Evolutionary conservation across 2,329 filamentous ascomycete species (phyloP).

Genomic region (Drechslerella dactyloides): DNA sequence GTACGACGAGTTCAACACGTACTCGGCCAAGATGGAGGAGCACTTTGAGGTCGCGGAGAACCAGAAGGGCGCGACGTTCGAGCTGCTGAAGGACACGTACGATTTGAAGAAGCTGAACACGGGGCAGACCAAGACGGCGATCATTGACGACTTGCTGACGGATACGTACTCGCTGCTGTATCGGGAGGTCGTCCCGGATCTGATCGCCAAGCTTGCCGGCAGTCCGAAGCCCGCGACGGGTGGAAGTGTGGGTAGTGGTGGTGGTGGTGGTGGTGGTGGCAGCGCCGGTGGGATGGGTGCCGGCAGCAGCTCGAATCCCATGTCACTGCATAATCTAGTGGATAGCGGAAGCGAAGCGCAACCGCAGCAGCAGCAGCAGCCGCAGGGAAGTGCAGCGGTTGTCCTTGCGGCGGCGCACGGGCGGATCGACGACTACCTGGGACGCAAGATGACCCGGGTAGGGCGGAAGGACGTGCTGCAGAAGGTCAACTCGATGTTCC

Average conservation of each 20-base stretch:
- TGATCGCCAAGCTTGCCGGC: slow-evolving; percentile 59
- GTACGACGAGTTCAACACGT: slow-evolving; percentile 69
- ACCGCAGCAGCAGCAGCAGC: background rate
- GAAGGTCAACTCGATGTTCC: slow-evolving; percentile 51
- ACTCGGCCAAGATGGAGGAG: slow-evolving; percentile 66
- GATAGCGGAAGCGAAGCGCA: slow-evolving; percentile 30
- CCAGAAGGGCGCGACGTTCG: slow-evolving; percentile 61
- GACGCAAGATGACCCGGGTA: slow-evolving; percentile 54
- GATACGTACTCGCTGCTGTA: slow-evolving; percentile 86
- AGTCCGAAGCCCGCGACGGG: slow-evolving; percentile 55
- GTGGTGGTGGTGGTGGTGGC: background rate
- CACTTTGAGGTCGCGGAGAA: slow-evolving; percentile 58
- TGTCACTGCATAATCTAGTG: slow-evolving; percentile 55
- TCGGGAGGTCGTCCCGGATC: slow-evolving; percentile 68
- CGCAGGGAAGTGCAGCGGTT: slow-evolving; percentile 38
- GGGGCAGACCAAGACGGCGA: slow-evolving; percentile 80
- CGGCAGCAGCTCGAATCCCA: slow-evolving; percentile 56
- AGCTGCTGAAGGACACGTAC: slow-evolving; percentile 70
- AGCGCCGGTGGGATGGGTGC: background rate
- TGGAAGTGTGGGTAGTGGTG: background rate
- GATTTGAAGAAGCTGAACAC: slow-evolving; percentile 82
- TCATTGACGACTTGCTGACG: slow-evolving; percentile 90
- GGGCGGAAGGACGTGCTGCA: slow-evolving; percentile 53
- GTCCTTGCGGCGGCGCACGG: slow-evolving; percentile 50
- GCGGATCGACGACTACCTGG: slow-evolving; percentile 52